Percentiles rank a stretch among this genome's conserved stretches.
Conservation (phyloP, 352 stramenopile genomes). For the Phytophthora boehmeriae region DNA sequence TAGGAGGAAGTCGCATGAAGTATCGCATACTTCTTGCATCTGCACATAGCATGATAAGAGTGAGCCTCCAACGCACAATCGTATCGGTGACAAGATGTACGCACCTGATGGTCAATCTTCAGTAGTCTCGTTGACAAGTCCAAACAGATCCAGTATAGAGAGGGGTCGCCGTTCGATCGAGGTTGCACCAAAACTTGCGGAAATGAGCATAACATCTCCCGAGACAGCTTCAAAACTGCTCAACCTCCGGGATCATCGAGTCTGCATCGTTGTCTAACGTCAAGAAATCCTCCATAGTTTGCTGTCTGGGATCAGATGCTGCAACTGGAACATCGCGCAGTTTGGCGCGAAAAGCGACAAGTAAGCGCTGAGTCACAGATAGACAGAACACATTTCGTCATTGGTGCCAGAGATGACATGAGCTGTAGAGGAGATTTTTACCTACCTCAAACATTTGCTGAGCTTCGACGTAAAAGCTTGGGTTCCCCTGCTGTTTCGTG, state of each 20-base stretch:
- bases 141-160: constrained; percentile 48
- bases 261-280: constrained; percentile 38
- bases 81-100: not conserved
- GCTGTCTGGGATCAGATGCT: constrained; percentile 20
- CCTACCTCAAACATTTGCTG: constrained; percentile 39
- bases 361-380: constrained; percentile 33
- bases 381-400: not conserved
- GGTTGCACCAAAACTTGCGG: constrained; percentile 37
- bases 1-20: constrained; percentile 66
- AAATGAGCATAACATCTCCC: constrained; percentile 50
- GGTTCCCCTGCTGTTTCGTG: constrained; percentile 38
- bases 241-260: constrained; percentile 49
- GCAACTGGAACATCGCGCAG: constrained; percentile 40
- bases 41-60: constrained; percentile 8
- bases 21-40: constrained; percentile 70
- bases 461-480: constrained; percentile 26
- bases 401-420: too few species aligned
- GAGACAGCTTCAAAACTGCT: constrained; percentile 56
- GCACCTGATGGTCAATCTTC: constrained; percentile 64
- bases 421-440: too few species aligned
- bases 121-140: constrained; percentile 54
- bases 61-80: not conserved
- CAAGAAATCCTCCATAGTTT: constrained; percentile 44
- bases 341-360: constrained; percentile 47
- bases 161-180: constrained; percentile 27